A percentile compares a stretch with the other conserved stretches of the same genome.
Conservation (phyloP, 805 yeast species). For the Cyberlindnera nakhonratchasimensis region DNA sequence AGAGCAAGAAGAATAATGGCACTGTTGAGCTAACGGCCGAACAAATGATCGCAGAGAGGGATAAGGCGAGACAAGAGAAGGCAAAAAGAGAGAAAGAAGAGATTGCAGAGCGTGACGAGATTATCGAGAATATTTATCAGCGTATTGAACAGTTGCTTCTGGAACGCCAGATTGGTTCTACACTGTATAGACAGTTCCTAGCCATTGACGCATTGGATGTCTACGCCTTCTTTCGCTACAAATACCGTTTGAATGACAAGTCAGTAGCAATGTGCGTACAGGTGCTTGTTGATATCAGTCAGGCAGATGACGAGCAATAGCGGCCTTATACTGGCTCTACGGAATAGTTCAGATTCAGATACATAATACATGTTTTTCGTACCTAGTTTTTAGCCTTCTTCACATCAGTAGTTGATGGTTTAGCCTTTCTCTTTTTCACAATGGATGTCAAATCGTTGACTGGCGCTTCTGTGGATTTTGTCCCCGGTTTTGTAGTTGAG, state of each 20-base stretch:
- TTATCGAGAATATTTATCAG: conserved; percentile 12
- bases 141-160: conserved; percentile 9
- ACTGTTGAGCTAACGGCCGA: not conserved
- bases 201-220: conserved; percentile 14
- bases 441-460: conserved; percentile 62
- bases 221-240: conserved; percentile 13
- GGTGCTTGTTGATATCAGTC: conserved; percentile 13
- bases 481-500: conserved; percentile 25
- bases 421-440: conserved; percentile 53
- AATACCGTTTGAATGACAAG: conserved; percentile 10
- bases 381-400: conserved; percentile 21
- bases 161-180: conserved; percentile 2
- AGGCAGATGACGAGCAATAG: conserved; percentile 7
- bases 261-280: conserved; percentile 15
- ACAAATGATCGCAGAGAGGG: not conserved
- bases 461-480: conserved; percentile 26
- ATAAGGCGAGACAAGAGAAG: conserved; percentile 3
- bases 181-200: conserved; percentile 12
- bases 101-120: conserved; percentile 6
- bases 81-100: conserved; percentile 4
- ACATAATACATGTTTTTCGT: too few relatives aligned
- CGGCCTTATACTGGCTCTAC: not conserved
- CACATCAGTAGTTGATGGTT: conserved; percentile 10
- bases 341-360: too few relatives aligned
- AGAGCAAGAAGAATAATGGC: not conserved